A percentile compares a stretch with the other conserved stretches of the same genome.
phyloP scores from a whole-genome alignment of 345 rosid genomes.

The Salix suchowensis region DNA sequence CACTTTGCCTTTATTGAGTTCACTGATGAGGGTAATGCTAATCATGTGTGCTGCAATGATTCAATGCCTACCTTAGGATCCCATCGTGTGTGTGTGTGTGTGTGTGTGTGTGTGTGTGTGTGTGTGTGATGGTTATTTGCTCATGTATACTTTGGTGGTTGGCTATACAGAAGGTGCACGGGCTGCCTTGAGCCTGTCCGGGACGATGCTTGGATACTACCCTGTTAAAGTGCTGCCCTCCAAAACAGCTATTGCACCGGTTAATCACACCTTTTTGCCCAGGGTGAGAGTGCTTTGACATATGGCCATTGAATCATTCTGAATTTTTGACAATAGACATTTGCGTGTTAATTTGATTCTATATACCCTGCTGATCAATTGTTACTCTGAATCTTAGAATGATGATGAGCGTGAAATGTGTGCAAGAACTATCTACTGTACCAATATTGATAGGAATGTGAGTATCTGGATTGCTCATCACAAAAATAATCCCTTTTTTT shows the following conservation, averaged over 20 bases:
- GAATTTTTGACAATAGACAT: not conserved
- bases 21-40: constrained; percentile 73
- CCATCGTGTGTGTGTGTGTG: constrained; percentile 16
- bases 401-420: constrained; percentile 99
- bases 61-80: constrained; percentile 3
- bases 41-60: not conserved
- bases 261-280: constrained; percentile 94
- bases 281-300: constrained; percentile 44
- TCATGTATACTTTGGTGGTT: not conserved
- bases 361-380: constrained; percentile 10
- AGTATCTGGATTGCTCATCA: not conserved
- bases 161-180: constrained; percentile 66
- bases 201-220: constrained; percentile 86
- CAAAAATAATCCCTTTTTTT: not conserved
- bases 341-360: constrained; percentile 1
- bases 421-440: constrained; percentile 89
- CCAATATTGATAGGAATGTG: constrained; percentile 95
- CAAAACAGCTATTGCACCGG: constrained; percentile 98
- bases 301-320: not conserved
- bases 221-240: constrained; percentile 96
- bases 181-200: constrained; percentile 81
- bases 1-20: constrained; percentile 96
- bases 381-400: constrained; percentile 44
- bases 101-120: not conserved
- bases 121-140: not conserved